A percentile compares a stretch with the other conserved stretches of the same genome.
Conservation (phyloP, 805 yeast genomes). For the Isabelozyma pseudorhagii region DNA sequence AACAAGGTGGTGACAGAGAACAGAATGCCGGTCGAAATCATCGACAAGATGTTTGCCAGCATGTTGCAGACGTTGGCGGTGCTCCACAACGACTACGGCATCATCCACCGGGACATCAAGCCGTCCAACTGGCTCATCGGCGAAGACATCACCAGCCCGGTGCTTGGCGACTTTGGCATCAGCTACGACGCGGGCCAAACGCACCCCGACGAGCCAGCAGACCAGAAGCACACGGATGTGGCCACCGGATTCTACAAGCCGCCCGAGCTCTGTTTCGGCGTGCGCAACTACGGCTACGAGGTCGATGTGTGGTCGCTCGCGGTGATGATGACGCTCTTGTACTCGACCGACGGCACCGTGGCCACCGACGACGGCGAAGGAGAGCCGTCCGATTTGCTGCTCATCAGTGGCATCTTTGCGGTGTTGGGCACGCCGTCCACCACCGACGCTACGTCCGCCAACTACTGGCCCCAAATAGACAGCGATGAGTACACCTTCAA, state of each 20-base stretch:
- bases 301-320: slow-evolving; percentile 77
- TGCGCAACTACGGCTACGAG: slow-evolving; percentile 48
- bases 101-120: slow-evolving; percentile 42
- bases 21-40: slow-evolving; percentile 9
- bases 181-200: slow-evolving; percentile 19
- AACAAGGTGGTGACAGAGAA: slow-evolving; percentile 7
- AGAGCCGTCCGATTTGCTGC: slow-evolving; percentile 51
- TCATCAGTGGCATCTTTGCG: slow-evolving; percentile 52
- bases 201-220: slow-evolving; percentile 37
- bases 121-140: slow-evolving; percentile 33
- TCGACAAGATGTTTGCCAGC: slow-evolving; percentile 10
- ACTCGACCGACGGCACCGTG: slow-evolving; percentile 27
- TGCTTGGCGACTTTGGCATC: slow-evolving; percentile 67
- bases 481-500: slow-evolving; percentile 25
- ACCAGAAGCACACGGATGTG: slow-evolving; percentile 50
- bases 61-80: slow-evolving; percentile 22
- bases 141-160: slow-evolving; percentile 17
- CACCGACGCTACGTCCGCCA: slow-evolving; percentile 6
- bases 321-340: slow-evolving; percentile 53
- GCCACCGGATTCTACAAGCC: slow-evolving; percentile 68
- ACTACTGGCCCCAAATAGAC: slow-evolving; percentile 36
- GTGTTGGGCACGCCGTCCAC: slow-evolving; percentile 60
- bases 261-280: slow-evolving; percentile 68
- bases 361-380: slow-evolving; percentile 24
- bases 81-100: slow-evolving; percentile 25